phyloP scores from a whole-genome alignment of 345 rosid species.

The Hevea brasiliensis region DNA sequence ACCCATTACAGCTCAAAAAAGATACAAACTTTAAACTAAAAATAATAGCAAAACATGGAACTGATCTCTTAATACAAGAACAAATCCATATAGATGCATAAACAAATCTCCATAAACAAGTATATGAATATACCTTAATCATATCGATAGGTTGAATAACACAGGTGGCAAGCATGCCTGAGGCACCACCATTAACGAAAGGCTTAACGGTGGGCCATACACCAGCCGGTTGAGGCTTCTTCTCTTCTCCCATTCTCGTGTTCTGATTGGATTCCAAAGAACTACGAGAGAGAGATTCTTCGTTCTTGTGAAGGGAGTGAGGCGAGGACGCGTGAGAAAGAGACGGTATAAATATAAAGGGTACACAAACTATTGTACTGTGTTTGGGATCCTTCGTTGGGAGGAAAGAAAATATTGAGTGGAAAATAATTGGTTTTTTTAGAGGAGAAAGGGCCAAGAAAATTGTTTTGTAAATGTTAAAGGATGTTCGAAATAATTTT shows the following conservation, averaged over 20 bases:
- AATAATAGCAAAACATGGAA: neutral
- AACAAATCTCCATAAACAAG: neutral
- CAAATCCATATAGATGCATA: neutral
- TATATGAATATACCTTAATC: conserved; percentile 63
- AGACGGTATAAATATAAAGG: neutral
- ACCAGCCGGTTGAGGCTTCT: conserved; percentile 57
- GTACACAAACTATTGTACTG: neutral
- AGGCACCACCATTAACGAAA: conserved; percentile 89
- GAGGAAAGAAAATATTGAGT: no score
- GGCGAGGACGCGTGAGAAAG: neutral
- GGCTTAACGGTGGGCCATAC: conserved; percentile 90
- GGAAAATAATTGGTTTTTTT: no score
- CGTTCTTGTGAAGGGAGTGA: conserved; percentile 7
- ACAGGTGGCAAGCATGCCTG: conserved; percentile 99
- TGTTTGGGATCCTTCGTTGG: no score
- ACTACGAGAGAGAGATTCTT: neutral
- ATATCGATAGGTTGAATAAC: conserved; percentile 97
- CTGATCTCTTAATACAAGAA: neutral
- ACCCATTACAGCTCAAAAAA: conserved; percentile 10
- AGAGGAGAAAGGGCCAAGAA: no score
- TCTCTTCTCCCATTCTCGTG: conserved; percentile 47
- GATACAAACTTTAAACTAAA: conserved; percentile 4
- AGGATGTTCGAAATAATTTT: no score
- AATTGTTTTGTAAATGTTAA: no score
- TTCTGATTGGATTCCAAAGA: neutral